These are phyloP conservation scores for Chalciporus sphaerocephalus DNA, from an alignment of 768 basidiomycete genomes.

Conservation along the genomic window DNA sequence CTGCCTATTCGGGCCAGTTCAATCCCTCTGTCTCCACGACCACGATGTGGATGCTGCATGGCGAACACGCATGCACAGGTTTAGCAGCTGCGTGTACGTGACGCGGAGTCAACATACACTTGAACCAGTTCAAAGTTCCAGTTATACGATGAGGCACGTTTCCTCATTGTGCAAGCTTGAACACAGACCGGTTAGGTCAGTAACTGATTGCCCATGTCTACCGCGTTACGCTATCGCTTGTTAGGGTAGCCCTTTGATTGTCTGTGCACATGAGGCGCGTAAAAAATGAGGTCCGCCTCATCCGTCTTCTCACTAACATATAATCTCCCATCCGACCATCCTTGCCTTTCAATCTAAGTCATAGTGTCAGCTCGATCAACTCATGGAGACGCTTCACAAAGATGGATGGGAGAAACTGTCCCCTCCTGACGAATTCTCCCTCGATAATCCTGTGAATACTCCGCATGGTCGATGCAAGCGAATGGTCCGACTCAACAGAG, in stretches of 20 bases:
- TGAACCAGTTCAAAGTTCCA: neutral
- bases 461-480: constrained; percentile 38
- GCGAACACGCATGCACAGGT: constrained; percentile 11
- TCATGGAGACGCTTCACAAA: constrained; percentile 17
- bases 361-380: constrained; percentile 4
- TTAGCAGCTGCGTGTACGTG: constrained; percentile 4
- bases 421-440: constrained; percentile 31
- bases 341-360: neutral
- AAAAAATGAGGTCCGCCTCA: constrained; percentile 17
- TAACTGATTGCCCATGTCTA: constrained; percentile 23
- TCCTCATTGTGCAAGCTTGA: constrained; percentile 12
- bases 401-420: constrained; percentile 29
- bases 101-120: neutral
- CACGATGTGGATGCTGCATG: constrained; percentile 23
- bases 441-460: constrained; percentile 41
- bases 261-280: constrained; percentile 21
- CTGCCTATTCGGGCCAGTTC: constrained; percentile 24
- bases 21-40: constrained; percentile 5
- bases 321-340: constrained; percentile 12
- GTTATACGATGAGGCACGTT: constrained; percentile 5
- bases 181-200: constrained; percentile 4
- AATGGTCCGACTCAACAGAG: constrained; percentile 37
- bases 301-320: constrained; percentile 11
- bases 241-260: neutral
- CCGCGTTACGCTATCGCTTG: constrained; percentile 8